Evolutionary conservation across 2,329 filamentous ascomycete species (phyloP).

Genomic region (Beauveria pseudobassiana): DNA sequence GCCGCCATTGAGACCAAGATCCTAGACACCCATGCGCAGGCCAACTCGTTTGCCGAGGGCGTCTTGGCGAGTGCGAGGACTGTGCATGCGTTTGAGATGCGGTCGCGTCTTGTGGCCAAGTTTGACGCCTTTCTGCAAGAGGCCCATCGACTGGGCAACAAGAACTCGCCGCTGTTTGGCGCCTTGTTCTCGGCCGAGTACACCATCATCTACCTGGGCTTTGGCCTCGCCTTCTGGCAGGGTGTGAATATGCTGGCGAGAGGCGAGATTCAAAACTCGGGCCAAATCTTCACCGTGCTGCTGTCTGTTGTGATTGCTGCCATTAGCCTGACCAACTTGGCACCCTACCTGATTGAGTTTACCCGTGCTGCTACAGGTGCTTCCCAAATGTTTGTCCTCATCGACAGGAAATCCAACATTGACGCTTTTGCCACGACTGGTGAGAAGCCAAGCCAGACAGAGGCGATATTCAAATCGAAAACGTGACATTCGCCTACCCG

Average conservation of each 20-base stretch:
- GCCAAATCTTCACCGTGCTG: constrained; percentile 33
- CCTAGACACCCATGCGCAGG: constrained; percentile 26
- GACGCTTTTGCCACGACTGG: constrained; percentile 28
- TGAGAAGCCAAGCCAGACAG: constrained; percentile 21
- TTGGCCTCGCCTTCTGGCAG: constrained; percentile 38
- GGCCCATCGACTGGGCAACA: constrained; percentile 28
- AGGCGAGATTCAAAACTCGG: constrained; percentile 29
- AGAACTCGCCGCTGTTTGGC: constrained; percentile 31
- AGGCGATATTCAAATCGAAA: constrained; percentile 29
- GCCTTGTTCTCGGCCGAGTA: constrained; percentile 33
- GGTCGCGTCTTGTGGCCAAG: constrained; percentile 28
- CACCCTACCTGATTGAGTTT: constrained; percentile 31
- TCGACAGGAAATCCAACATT: constrained; percentile 30
- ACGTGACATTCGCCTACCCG: constrained; percentile 38
- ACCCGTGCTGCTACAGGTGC: constrained; percentile 29
- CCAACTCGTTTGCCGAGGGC: constrained; percentile 28
- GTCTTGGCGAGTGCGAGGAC: constrained; percentile 31
- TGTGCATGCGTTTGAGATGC: constrained; percentile 36
- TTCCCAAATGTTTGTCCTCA: constrained; percentile 29
- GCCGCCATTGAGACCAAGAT: constrained; percentile 28
- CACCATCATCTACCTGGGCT: constrained; percentile 34
- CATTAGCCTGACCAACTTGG: constrained; percentile 27
- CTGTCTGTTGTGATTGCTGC: constrained; percentile 32
- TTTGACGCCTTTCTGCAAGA: constrained; percentile 31
- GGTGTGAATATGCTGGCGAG: constrained; percentile 30